Conservation (phyloP, 2,329 filamentous ascomycete species). For the Whalleya microplaca region DNA sequence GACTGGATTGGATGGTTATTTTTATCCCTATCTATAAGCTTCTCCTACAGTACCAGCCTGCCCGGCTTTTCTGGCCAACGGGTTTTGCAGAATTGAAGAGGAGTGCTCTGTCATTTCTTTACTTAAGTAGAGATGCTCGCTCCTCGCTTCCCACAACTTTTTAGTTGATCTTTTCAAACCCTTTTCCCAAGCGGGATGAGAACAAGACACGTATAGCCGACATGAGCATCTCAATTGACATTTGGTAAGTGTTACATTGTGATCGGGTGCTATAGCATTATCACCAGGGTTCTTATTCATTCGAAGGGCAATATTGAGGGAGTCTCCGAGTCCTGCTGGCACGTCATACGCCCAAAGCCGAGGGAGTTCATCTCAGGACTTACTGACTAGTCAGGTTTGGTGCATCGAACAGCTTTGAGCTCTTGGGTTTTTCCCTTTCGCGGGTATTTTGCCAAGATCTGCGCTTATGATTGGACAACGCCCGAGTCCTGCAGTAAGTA, state of each 20-base stretch:
- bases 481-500: constrained; percentile 42
- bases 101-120: not conserved
- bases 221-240: constrained; percentile 6
- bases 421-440: constrained; percentile 25
- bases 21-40: constrained; percentile 14
- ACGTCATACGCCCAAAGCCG: constrained; percentile 36
- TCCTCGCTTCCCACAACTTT: not conserved
- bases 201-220: not conserved
- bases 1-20: constrained; percentile 18
- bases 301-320: constrained; percentile 11
- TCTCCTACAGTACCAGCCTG: not conserved
- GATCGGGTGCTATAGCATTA: constrained; percentile 18
- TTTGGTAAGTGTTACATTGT: constrained; percentile 7
- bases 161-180: not conserved
- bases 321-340: constrained; percentile 19
- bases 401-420: constrained; percentile 29
- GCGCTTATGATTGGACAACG: constrained; percentile 35
- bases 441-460: constrained; percentile 21
- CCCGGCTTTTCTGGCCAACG: not conserved
- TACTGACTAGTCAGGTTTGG: constrained; percentile 21
- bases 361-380: constrained; percentile 27
- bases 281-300: constrained; percentile 12
- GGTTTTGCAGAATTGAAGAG: not conserved
- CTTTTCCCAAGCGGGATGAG: not conserved
- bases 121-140: constrained; percentile 3